Base-by-base conservation (phyloP, 768 basidiomycete genomes). In the Pleurotus giganteus region DNA sequence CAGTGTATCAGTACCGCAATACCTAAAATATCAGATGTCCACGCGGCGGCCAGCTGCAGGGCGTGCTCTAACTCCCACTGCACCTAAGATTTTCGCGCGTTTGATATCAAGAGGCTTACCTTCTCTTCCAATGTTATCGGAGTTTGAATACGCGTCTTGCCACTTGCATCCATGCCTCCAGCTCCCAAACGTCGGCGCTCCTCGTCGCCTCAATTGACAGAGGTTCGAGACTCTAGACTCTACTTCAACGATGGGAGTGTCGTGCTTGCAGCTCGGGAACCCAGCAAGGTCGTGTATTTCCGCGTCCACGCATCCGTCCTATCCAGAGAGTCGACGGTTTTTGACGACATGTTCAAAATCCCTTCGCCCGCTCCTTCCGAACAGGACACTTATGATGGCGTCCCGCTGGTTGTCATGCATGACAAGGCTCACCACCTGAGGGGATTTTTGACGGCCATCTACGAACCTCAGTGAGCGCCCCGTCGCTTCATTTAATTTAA, bases 241-340 rank as follows among this genome's bases (percentile, higher is more conserved):
- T 58, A 60, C 46, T 54, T 58, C 28, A 19, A 51, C 17, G 60
- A 58, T 26, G 57, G 60, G 3, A 60, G 46, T 31, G 24, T 60
- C 47, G 45, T 58, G 15, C 34, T 60, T 31, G 39, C 46, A 27
- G 60, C 57, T 13, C 39, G 26, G 12, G 49, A 24, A 11, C 12
- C 12, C 9, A 3, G n/a, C 46, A 24, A 12, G 8, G n/a, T 28
- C 3, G 9, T 47, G 11, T 57, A 54, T 46, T 58, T 60, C 24
- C 57, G 57, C 19, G 55, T 59, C 15, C 55, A 61, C 44, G 32
- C 45, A 32, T 58, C 58, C 27, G 19, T 61, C n/a, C 24, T 59
- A 4, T 31, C 52, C 11, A 55, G 49, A 31, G 43, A 56, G 17
- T 54, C 58, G 12, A 9, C 46, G 4, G 53, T 61, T 21, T 61